Base-by-base conservation (phyloP, 176 grass and related monocot genomes). In the Oryza brachyantha region DNA sequence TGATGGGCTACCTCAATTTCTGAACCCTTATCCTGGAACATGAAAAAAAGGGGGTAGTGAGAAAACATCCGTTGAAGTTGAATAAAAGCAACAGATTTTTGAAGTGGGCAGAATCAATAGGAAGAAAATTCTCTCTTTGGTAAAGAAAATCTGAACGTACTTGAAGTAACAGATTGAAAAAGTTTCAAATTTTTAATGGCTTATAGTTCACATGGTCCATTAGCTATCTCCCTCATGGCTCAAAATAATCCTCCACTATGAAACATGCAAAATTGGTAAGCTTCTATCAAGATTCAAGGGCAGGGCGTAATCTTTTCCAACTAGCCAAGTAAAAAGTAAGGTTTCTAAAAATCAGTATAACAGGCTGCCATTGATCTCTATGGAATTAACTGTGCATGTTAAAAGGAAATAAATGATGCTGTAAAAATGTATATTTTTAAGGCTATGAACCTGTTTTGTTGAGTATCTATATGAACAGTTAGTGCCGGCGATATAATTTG, bases 21-120 rank as follows among this genome's bases (percentile, higher is more conserved):
- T 69, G 85, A 77, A 88, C 73, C 74, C 37, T 92, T 84, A 69
- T 92, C 89, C 94, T 97, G 76, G 58, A 84, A 87, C 37, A 82
- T 38, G 26, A 26, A 35, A 64, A 46, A 86, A 88, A 88, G 75
- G 0, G 76, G 73, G 79, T n/a, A 73, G 54, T 92, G 50, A 91
- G 63, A 31, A 81, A 64, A 50, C 22, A 59, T 48, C 31, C n/a
- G n/a, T 59, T 14, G 32, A 38, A 67, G 24, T 74, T 70, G 31
- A 59, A 61, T 52, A 72, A 68, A 75, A 17, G 40, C 14, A 72
- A 63, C 21, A 45, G 31, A 61, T 7, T 41, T 71, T 29, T 72
- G 76, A n/a, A 76, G 73, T 41, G 14, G 66, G 70, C 28, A 59
- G 75, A 75, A 48, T 3, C 66, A 67, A 72, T 21, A 2, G 46